phyloP scores from a whole-genome alignment of 345 rosid species.

The Ceriops tagal region DNA sequence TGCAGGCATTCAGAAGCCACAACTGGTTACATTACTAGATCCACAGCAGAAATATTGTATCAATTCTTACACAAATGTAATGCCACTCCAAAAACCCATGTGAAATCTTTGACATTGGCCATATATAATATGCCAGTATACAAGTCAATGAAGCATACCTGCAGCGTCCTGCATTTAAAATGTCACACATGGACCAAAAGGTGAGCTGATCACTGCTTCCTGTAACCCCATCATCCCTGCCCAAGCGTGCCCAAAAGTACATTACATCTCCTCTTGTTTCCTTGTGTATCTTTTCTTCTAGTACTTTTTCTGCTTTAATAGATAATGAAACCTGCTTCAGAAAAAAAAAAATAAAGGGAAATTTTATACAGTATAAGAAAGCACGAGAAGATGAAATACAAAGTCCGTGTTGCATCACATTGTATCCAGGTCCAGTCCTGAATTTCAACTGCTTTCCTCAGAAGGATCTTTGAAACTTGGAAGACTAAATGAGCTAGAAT shows the following conservation, averaged over 20 bases:
- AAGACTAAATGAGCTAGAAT: background rate
- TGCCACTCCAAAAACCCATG: background rate
- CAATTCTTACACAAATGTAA: no score
- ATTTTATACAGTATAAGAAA: background rate
- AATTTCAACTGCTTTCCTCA: background rate
- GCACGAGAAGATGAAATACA: background rate
- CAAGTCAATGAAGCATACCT: constrained; percentile 16
- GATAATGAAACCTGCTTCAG: constrained; percentile 30
- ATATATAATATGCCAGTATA: no score
- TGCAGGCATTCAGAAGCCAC: constrained; percentile 33
- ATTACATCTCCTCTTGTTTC: constrained; percentile 29
- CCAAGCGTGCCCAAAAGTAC: constrained; percentile 30
- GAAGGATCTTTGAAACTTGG: background rate
- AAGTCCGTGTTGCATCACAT: background rate
- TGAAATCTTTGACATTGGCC: background rate
- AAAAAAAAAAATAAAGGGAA: background rate
- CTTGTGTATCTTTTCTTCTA: constrained; percentile 24
- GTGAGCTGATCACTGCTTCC: constrained; percentile 18
- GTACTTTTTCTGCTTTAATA: constrained; percentile 21
- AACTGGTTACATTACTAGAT: background rate
- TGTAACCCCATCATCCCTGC: constrained; percentile 19
- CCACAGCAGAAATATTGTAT: no score
- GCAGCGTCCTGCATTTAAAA: constrained; percentile 33
- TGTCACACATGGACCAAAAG: constrained; percentile 36
- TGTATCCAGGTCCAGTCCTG: background rate